Evolutionary conservation across 2,329 filamentous ascomycete genomes (phyloP).

Genomic region (Ophiostoma angusticollis): DNA sequence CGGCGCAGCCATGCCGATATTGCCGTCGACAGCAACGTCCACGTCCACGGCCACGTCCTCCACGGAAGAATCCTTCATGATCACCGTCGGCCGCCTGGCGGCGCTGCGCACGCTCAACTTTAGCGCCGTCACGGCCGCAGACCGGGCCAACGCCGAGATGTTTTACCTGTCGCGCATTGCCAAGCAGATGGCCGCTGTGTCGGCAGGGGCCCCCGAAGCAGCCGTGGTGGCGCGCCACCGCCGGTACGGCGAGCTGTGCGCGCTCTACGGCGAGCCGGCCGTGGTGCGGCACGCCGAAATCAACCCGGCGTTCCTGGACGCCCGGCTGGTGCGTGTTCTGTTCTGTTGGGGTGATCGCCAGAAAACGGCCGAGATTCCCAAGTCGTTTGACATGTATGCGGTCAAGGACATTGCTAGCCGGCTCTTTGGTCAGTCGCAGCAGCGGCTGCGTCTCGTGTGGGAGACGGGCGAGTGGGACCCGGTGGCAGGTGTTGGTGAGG

Average conservation of each 20-base stretch:
- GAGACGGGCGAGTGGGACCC: conserved; percentile 89
- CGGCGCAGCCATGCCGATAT: neutral
- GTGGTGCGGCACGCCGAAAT: conserved; percentile 44
- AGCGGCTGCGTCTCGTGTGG: conserved; percentile 59
- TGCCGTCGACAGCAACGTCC: conserved; percentile 2
- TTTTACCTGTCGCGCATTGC: conserved; percentile 84
- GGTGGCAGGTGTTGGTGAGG: conserved; percentile 48
- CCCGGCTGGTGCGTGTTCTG: conserved; percentile 56
- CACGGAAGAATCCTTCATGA: conserved; percentile 77
- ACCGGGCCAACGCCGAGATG: conserved; percentile 78
- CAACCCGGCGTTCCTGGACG: conserved; percentile 72
- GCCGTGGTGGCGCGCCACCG: conserved; percentile 52
- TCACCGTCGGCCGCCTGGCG: conserved; percentile 65
- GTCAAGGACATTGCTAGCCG: conserved; percentile 67
- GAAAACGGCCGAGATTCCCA: conserved; percentile 47
- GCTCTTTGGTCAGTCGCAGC: conserved; percentile 52
- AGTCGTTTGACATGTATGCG: conserved; percentile 65
- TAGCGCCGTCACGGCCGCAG: conserved; percentile 54
- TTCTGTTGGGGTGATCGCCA: conserved; percentile 25
- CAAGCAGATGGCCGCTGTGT: conserved; percentile 53
- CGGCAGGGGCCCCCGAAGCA: conserved; percentile 37
- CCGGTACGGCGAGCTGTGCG: conserved; percentile 61
- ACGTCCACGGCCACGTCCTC: conserved; percentile 17
- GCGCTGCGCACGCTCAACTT: conserved; percentile 60
- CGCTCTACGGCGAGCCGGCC: conserved; percentile 58